phyloP scores from a whole-genome alignment of 1,284 basidiomycete genomes.

The Mycosarcoma mackinlayi region DNA sequence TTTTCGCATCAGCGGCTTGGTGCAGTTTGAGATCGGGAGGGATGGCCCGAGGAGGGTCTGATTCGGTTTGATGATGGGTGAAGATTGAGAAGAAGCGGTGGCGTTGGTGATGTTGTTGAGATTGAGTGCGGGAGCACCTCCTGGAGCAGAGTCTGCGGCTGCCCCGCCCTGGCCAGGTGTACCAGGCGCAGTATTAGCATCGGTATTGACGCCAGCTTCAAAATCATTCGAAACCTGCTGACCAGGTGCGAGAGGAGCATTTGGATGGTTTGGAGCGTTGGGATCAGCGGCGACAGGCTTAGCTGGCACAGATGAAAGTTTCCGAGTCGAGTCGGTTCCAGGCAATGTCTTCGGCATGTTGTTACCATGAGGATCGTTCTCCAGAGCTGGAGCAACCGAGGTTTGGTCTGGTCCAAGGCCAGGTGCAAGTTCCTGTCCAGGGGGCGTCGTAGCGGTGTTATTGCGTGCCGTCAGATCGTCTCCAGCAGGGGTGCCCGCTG shows the following conservation, averaged over 20 bases:
- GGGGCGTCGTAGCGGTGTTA: no score
- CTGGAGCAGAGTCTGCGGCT: neutral
- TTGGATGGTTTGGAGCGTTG: neutral
- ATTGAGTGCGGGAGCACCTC: neutral
- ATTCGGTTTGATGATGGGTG: no score
- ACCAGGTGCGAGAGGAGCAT: no score
- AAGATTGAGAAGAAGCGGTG: neutral
- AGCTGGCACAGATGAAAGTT: neutral
- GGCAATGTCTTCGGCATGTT: conserved; percentile 20
- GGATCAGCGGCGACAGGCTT: neutral
- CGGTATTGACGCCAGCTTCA: no score
- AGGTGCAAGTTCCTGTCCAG: conserved; percentile 6
- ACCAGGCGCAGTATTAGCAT: neutral
- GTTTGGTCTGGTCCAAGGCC: conserved; percentile 9
- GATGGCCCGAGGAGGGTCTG: neutral
- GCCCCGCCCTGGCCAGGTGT: neutral
- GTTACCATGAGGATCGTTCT: conserved; percentile 13
- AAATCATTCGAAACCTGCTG: no score
- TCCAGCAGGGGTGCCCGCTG: no score
- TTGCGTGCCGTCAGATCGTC: no score
- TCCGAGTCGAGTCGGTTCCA: no score
- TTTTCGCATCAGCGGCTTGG: conserved; percentile 18
- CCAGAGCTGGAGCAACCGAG: conserved; percentile 18
- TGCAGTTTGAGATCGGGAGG: neutral
- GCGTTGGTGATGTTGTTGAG: neutral